Percentiles rank a stretch among this genome's conserved stretches.
These are phyloP conservation scores for Aquilaria yunnanensis DNA, from an alignment of 345 rosid species.

Conservation along the genomic window DNA sequence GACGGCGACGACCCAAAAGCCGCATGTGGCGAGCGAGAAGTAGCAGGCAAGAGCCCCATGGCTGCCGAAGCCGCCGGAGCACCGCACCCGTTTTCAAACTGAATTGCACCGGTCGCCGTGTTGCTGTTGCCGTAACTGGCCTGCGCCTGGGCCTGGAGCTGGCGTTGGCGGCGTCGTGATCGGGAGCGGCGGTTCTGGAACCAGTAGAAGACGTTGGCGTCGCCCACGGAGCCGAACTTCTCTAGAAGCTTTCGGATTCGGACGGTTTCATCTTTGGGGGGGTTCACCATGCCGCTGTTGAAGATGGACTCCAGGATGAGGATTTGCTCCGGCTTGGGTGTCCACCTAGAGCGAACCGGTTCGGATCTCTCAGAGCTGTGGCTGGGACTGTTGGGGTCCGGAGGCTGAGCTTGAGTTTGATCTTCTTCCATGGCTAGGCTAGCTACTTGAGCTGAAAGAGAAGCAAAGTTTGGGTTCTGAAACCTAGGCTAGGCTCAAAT, in stretches of 20 bases:
- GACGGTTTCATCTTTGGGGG: conserved; percentile 93
- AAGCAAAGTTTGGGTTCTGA: conserved; percentile 15
- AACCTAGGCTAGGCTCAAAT: conserved; percentile 26
- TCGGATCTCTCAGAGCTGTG: conserved; percentile 44
- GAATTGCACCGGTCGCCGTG: conserved; percentile 28
- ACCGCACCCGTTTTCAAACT: conserved; percentile 25
- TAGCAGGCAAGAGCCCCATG: conserved; percentile 29
- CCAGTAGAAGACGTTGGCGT: conserved; percentile 99
- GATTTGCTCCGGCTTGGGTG: conserved; percentile 98
- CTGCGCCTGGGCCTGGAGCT: conserved; percentile 64
- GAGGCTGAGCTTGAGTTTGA: background rate
- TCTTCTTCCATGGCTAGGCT: conserved; percentile 52
- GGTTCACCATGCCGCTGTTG: conserved; percentile 98
- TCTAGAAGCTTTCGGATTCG: conserved; percentile 85
- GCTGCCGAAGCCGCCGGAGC: background rate
- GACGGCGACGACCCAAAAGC: conserved; percentile 30
- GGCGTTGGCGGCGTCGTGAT: conserved; percentile 93
- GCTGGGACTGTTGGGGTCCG: conserved; percentile 38
- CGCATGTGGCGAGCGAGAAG: conserved; percentile 4
- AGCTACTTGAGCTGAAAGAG: background rate
- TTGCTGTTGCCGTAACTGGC: background rate
- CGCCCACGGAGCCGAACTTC: conserved; percentile 88
- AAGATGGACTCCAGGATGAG: conserved; percentile 97
- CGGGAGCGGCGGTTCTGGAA: conserved; percentile 95
- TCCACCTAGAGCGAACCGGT: conserved; percentile 93